phyloP scores from a whole-genome alignment of 768 basidiomycete species.

The Mycena latifolia region DNA sequence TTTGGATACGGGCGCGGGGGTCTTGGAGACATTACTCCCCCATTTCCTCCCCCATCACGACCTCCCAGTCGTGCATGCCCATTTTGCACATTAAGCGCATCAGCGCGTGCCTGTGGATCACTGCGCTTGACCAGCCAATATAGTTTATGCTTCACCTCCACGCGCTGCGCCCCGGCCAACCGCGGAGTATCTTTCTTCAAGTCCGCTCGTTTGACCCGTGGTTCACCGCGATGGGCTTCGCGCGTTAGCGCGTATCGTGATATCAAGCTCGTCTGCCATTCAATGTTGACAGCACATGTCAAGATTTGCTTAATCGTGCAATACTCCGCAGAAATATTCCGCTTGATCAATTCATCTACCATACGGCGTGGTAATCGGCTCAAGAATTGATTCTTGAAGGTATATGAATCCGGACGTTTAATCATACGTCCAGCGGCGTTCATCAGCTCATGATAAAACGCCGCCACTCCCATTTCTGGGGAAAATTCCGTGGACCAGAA shows the following conservation, averaged over 20 bases:
- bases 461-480: not conserved
- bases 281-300: not conserved
- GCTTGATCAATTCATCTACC: not conserved
- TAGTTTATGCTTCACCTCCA: too few relatives aligned
- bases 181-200: too few relatives aligned
- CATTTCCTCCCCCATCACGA: not conserved
- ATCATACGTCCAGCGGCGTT: not conserved
- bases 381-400: conserved; percentile 2
- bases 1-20: not conserved
- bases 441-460: conserved; percentile 6
- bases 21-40: not conserved
- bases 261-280: not conserved
- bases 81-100: too few relatives aligned
- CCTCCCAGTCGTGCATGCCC: not conserved
- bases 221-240: not conserved
- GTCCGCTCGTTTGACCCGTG: not conserved
- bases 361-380: not conserved
- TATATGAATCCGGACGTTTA: not conserved
- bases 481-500: not conserved
- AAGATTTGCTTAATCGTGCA: not conserved
- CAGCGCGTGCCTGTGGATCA: too few relatives aligned
- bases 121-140: too few relatives aligned
- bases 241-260: not conserved
- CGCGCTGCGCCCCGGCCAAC: too few relatives aligned
- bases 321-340: not conserved